Evolutionary conservation across 129 eudicot genomes (phyloP), one percentile per base, ranked within the genome.

Genomic region (Mikania micrantha): DNA sequence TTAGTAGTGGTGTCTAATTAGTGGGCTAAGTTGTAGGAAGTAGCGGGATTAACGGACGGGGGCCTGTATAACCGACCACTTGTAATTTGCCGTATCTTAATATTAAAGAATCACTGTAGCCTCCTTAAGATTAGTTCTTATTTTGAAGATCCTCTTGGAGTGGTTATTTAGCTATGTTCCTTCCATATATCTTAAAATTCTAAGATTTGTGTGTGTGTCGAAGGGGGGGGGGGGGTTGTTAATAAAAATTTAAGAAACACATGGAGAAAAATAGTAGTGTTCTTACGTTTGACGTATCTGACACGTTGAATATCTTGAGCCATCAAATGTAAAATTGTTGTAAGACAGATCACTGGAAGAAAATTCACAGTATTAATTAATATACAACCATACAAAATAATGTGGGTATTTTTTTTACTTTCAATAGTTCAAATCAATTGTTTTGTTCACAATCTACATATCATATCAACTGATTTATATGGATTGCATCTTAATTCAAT

Each of bases 331-430:
- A 48, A 84, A 71, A 13, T 78, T 81, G 84, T 84, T 84, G 68
- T 81, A 81, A 17, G 90, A 84, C 59, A 84, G 68, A 81, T 84
- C 80, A 67, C 80, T 75, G 64, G 64, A 67, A 47, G 40, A 45
- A 59, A 52, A 39, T 5, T 44, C 22, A 25, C 44, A 58, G 35
- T 42, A 34, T 44, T 32, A 34, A 16, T 19, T 15, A 19, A 27
- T 54, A 31, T 63, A 29, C 70, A 7, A 24, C n/a, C n/a, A 15
- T 42, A n/a, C 2, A 41, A 64, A 7, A 15, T 5, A 63, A 38
- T 12, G 11, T 31, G 66, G 27, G 34, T 29, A 9, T 60, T 16
- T 13, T 13, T 34, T 61, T 19, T 61, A 16, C 9, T 58, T 4
- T 12, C 7, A 12, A 54, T 1, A 27, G 4, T 2, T 12, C n/a